Percentiles rank a stretch among this genome's conserved stretches.
These are phyloP conservation scores for Puccinia triticina DNA, from an alignment of 1,284 basidiomycete species.

Conservation along the genomic window DNA sequence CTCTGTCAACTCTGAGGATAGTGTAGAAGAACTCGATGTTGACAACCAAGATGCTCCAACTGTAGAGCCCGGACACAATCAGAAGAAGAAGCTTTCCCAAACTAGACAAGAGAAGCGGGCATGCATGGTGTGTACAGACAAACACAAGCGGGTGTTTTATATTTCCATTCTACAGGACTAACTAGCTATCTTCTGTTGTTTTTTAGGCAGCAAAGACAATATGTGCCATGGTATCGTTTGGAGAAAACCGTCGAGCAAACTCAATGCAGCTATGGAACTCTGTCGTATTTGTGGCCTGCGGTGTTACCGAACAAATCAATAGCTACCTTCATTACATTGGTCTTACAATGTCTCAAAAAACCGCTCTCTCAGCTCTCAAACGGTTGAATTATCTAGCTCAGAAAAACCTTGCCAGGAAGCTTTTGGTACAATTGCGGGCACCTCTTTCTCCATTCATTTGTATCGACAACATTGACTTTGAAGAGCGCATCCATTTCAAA, in stretches of 20 bases:
- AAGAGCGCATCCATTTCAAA: background rate
- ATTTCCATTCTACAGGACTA: too few relatives aligned
- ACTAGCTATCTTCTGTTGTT: too few relatives aligned
- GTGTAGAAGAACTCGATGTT: background rate
- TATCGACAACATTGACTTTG: slow-evolving; percentile 1
- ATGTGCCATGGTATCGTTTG: background rate
- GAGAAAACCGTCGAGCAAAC: background rate
- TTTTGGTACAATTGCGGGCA: background rate
- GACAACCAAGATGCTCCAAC: background rate
- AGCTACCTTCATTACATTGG: slow-evolving; percentile 1
- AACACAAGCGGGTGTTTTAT: too few relatives aligned
- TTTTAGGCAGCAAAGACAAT: background rate
- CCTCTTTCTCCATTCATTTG: background rate
- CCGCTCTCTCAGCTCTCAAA: background rate
- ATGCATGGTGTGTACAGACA: too few relatives aligned
- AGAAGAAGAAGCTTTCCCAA: background rate
- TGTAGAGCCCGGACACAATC: background rate
- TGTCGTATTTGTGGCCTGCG: background rate
- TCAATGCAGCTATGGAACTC: slow-evolving; percentile 6
- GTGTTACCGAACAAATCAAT: background rate
- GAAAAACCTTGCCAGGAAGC: background rate
- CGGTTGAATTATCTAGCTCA: background rate
- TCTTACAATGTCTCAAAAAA: background rate
- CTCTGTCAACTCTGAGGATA: background rate
- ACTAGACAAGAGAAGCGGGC: too few relatives aligned